Conservation (phyloP, 1,284 basidiomycete genomes). For the Neolentinus lepideus region DNA sequence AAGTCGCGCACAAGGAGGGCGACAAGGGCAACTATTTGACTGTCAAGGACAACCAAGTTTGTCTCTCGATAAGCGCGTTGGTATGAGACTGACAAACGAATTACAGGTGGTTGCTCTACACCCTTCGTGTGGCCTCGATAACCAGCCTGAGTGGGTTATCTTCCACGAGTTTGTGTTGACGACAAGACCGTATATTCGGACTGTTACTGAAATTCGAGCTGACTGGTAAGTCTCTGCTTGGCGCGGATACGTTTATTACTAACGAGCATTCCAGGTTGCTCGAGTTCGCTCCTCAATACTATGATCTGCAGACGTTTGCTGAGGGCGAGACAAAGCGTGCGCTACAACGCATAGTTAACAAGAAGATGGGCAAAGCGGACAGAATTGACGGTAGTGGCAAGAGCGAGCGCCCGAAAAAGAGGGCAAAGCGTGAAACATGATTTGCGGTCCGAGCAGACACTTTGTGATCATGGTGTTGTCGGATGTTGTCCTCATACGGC, state of each 20-base stretch:
- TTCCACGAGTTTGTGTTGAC: constrained; percentile 99
- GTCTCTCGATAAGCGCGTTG: constrained; percentile 10
- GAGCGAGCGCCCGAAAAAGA: constrained; percentile 16
- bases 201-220: constrained; percentile 81
- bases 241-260: background rate
- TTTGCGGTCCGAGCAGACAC: background rate
- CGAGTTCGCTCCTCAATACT: constrained; percentile 79
- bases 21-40: constrained; percentile 84
- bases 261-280: constrained; percentile 52
- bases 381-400: constrained; percentile 16
- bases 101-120: constrained; percentile 83
- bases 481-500: background rate
- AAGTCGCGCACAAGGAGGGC: constrained; percentile 94
- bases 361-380: constrained; percentile 26
- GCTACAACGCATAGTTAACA: constrained; percentile 41
- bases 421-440: constrained; percentile 19
- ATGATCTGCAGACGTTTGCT: constrained; percentile 59
- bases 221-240: constrained; percentile 64
- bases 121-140: constrained; percentile 88
- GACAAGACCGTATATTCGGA: constrained; percentile 85
- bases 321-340: constrained; percentile 73
- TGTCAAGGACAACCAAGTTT: constrained; percentile 88
- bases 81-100: constrained; percentile 1
- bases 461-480: background rate
- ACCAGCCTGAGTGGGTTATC: constrained; percentile 94